These are phyloP conservation scores for Acer campestre DNA, from an alignment of 345 rosid genomes.

Conservation along the genomic window DNA sequence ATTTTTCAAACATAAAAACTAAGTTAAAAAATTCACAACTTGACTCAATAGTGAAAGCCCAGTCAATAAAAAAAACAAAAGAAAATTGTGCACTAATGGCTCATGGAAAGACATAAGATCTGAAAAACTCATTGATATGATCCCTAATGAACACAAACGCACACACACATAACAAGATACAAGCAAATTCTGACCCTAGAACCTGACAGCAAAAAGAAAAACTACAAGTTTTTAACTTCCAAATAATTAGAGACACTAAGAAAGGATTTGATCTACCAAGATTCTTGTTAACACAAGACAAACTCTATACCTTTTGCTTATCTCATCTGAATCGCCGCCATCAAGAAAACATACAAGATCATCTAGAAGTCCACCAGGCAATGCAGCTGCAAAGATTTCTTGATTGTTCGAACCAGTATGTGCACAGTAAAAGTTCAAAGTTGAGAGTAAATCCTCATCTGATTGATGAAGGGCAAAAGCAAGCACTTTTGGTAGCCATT, in stretches of 20 bases:
- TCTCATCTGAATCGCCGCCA: slow-evolving; percentile 70
- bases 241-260: not conserved
- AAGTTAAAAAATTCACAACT: not conserved
- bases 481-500: slow-evolving; percentile 93
- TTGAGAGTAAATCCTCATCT: slow-evolving; percentile 66
- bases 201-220: not conserved
- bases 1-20: not conserved
- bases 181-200: not conserved
- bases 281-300: not conserved
- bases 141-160: not conserved
- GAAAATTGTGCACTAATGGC: not conserved
- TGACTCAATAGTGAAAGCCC: not conserved
- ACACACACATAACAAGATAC: not conserved
- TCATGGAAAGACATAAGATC: not conserved
- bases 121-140: not conserved
- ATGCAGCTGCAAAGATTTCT: slow-evolving; percentile 91
- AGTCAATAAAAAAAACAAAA: not conserved
- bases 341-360: slow-evolving; percentile 90
- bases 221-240: not conserved
- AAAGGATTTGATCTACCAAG: not conserved
- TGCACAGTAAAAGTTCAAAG: slow-evolving; percentile 77
- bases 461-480: slow-evolving; percentile 82
- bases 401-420: slow-evolving; percentile 82
- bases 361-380: slow-evolving; percentile 92
- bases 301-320: slow-evolving; percentile 63